A percentile compares a stretch with the other conserved stretches of the same genome.
Evolutionary conservation across 768 basidiomycete genomes (phyloP).

Genomic region (Hysterangium stoloniferum): DNA sequence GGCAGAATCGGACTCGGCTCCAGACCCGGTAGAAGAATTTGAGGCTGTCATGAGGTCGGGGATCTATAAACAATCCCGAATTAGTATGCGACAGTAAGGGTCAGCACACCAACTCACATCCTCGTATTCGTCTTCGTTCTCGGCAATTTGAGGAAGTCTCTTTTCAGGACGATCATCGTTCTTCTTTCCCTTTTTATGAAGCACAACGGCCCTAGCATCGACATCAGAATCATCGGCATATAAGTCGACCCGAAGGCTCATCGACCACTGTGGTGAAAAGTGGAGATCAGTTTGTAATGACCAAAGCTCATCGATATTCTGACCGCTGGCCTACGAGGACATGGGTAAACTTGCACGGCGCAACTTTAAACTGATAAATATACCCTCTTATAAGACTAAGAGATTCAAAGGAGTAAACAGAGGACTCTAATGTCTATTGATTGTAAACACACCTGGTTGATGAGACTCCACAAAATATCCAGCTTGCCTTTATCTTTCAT

Average conservation of each 20-base stretch:
- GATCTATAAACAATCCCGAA: slow-evolving; percentile 26
- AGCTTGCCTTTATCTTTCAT: slow-evolving; percentile 18
- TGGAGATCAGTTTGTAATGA: slow-evolving; percentile 42
- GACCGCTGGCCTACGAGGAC: slow-evolving; percentile 24
- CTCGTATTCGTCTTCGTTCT: slow-evolving; percentile 36
- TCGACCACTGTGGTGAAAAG: slow-evolving; percentile 53
- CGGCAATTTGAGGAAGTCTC: slow-evolving; percentile 15
- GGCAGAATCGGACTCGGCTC: slow-evolving; percentile 15
- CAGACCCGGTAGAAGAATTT: slow-evolving; percentile 40
- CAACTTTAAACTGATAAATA: background rate
- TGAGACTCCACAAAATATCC: slow-evolving; percentile 16
- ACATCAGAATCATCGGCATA: slow-evolving; percentile 23
- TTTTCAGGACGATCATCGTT: slow-evolving; percentile 1
- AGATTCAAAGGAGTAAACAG: background rate
- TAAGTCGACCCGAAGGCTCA: slow-evolving; percentile 26
- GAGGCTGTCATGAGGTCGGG: slow-evolving; percentile 62
- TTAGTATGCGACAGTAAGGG: background rate
- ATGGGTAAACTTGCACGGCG: background rate
- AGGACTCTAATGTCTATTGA: background rate
- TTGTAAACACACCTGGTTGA: slow-evolving; percentile 15
- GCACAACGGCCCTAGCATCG: slow-evolving; percentile 18
- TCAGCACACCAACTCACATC: slow-evolving; percentile 40
- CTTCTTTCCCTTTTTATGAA: slow-evolving; percentile 9
- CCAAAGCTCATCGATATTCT: slow-evolving; percentile 60
- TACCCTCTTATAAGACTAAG: slow-evolving; percentile 7